Conservation (phyloP, 257 asterid species). For the Nicotiana undulata region DNA sequence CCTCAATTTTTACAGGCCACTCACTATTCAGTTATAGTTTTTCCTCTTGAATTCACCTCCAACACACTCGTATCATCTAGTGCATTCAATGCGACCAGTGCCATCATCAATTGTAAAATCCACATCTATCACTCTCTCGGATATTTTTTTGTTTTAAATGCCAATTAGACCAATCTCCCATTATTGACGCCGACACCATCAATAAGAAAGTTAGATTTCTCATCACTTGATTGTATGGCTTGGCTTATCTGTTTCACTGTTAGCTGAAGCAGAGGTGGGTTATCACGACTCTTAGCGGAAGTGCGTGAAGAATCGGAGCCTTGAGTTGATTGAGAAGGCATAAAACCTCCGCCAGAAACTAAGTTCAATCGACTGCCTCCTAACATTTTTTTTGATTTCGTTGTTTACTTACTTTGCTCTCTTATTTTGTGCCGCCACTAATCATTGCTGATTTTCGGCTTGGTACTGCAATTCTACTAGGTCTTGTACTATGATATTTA, state of each 20-base stretch:
- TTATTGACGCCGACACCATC: conserved; percentile 78
- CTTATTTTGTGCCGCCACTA: no score
- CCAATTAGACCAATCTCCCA: conserved; percentile 8
- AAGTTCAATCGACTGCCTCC: conserved; percentile 49
- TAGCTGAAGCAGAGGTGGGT: conserved; percentile 64
- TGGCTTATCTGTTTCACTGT: conserved; percentile 83
- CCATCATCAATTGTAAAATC: no score
- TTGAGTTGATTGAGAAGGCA: conserved; percentile 34
- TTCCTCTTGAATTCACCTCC: no score
- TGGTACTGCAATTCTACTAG: no score
- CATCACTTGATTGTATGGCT: conserved; percentile 57
- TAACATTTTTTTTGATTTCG: conserved; percentile 28
- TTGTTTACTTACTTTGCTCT: not conserved
- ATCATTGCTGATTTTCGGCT: no score
- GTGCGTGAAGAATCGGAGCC: conserved; percentile 37
- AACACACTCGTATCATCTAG: no score
- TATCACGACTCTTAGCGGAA: conserved; percentile 72
- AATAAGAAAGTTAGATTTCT: conserved; percentile 48
- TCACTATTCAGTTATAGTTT: no score
- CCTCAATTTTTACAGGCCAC: no score
- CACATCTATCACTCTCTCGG: no score
- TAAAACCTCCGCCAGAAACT: conserved; percentile 29
- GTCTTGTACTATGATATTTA: no score
- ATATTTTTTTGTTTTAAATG: no score
- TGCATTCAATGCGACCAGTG: no score